Base-by-base conservation (phyloP, 129 eudicot genomes). In the Ambrosia trifida region DNA sequence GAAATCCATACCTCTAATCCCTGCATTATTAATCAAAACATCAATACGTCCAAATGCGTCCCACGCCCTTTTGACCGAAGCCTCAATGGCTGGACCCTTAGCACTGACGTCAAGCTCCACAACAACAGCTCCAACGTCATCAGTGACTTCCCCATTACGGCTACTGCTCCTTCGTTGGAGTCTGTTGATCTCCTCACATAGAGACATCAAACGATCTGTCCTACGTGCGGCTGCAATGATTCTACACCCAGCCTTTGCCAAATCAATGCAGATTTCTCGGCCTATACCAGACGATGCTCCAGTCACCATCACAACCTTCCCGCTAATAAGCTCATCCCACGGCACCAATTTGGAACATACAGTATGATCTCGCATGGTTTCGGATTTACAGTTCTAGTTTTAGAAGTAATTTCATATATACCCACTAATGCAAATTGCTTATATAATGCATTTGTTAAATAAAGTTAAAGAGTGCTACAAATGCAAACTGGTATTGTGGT, bases 231-330 rank as follows among this genome's bases (percentile, higher is more conserved):
- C 91, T 2, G 91, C 95, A 0, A 91, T 59, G 8, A 91, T 73
- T 28, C 24, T 62, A 66, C 91, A 88, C 14, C 94, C 98, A 19
- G 88, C 80, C 53, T 83, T 85, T 13, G 97, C 91, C 7, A 91
- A 75, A 74, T 91, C 92, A 11, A 82, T 66, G 59, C 91, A 91
- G 64, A 81, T 86, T 20, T 78, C 96, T 1, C 83, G 69, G 33
- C 95, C 95, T 4, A 87, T 69, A 1, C 97, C 95, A 0, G 97
- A 81, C 1, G 98, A 91, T 0, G 98, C 98, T n/a, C 96, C 98
- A 24, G 98, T 91, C 3, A 91, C 95, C 91, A 88, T 64, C 58
- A 91, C 96, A 1, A 86, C 85, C 70, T 88, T 91, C 16, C 77
- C 86, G 8, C 38, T 63, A 12, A 91, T 63, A 12, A 91, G 59